These are phyloP conservation scores for Plasmodium coatneyi DNA, from an alignment of 169 alveolate genomes.

Conservation along the genomic window DNA sequence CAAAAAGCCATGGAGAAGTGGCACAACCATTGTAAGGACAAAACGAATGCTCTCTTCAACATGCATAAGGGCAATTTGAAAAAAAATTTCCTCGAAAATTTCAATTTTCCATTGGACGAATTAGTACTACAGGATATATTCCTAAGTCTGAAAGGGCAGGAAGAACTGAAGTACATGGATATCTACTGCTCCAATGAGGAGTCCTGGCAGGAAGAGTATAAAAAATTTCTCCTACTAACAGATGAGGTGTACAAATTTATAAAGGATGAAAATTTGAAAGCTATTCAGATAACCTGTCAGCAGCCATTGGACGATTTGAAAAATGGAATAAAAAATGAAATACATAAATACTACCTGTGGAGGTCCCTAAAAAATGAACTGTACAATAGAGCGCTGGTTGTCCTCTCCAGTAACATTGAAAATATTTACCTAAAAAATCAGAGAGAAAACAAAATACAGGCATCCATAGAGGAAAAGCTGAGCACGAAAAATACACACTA, in stretches of 20 bases:
- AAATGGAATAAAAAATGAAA: constrained; percentile 62
- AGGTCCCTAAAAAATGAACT: constrained; percentile 63
- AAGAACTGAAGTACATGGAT: constrained; percentile 73
- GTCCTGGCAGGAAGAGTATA: constrained; percentile 69
- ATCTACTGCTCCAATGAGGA: constrained; percentile 75
- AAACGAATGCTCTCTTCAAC: constrained; percentile 62
- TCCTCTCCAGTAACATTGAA: constrained; percentile 73
- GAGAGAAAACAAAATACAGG: constrained; percentile 63
- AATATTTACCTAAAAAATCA: constrained; percentile 72
- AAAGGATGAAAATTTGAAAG: constrained; percentile 74
- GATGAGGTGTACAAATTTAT: constrained; percentile 63
- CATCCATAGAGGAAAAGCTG: constrained; percentile 42
- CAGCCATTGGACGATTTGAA: constrained; percentile 75
- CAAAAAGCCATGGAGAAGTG: constrained; percentile 72
- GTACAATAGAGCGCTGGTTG: constrained; percentile 59
- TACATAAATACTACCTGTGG: constrained; percentile 65
- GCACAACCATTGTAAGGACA: constrained; percentile 74
- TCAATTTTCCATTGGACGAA: constrained; percentile 75
- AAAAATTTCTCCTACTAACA: constrained; percentile 57
- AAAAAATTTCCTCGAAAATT: constrained; percentile 68
- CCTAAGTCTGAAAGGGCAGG: constrained; percentile 64
- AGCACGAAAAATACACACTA: constrained; percentile 32
- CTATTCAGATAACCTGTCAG: constrained; percentile 74
- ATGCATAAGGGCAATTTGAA: constrained; percentile 72
- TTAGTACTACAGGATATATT: constrained; percentile 68